Evolutionary conservation across 2,329 filamentous ascomycete species (phyloP), one percentile per base, ranked within the genome.

Genomic region (Hymenoscyphus salicellus): DNA sequence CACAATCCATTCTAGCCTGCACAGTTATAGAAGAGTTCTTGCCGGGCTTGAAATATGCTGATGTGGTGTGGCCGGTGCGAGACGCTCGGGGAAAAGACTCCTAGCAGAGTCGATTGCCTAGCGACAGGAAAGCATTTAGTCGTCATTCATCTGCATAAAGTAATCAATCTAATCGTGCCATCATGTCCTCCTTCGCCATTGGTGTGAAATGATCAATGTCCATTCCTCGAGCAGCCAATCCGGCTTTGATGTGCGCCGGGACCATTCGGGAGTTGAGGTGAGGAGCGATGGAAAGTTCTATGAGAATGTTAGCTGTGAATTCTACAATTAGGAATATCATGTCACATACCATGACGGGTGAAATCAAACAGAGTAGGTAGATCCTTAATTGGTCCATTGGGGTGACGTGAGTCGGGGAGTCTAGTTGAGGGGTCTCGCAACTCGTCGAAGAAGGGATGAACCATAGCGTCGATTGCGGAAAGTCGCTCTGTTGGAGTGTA

Each of bases 381-480:
- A 66, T 97, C 93, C 76, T 90, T 90, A 59, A 90, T 79, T 57
- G 90, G 84, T 67, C 90, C 90, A 71, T 90, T 91, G 67, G 91
- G 86, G 79, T 97, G 93, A 76, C 95, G 90, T 28, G 95, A 99
- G 78, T 99, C 95, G 10, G 94, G 95, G 70, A 99, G 84, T 77
- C 90, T 91, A 66, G 93, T 98, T 77, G 78, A 88, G n/a, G 93
- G 92, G 74, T 97, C 93, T 74, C 95, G 87, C 68, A 99, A 84
- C 79, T 99, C 95, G 75, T 99, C 94, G 75, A 99, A 99, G 85
- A 98, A 99, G 43, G 95, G 93, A 75, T 99, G 95, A 64, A 96
- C 90, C 93, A 99, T 97, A 61, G 95, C 95, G 75, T 98, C 92
- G 68, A 99, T 88, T 26, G 95, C 93, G 6, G 92, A 92, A 70